Evolutionary conservation across 1,284 basidiomycete species (phyloP), one percentile per base, ranked within the genome.

Genomic region (Tausonia pullulans): DNA sequence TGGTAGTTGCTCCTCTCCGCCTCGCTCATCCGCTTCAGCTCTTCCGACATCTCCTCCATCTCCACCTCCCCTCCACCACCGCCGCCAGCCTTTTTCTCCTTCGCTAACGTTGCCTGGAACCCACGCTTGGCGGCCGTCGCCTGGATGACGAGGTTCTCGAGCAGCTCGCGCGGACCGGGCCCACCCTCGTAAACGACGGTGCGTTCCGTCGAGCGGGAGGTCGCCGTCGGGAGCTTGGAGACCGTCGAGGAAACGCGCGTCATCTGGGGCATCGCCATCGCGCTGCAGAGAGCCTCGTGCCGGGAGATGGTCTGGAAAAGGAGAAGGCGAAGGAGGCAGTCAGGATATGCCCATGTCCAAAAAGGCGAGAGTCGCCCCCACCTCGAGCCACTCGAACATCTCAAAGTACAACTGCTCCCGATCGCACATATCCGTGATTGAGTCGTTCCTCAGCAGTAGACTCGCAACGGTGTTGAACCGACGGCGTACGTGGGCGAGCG

Each of bases 181-280:
- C 87, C 87, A 48, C 90, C 90, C 78, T 94, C 91, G 73, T 95
- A 96, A 44, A 87, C 75, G 67, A 92, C 85, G 1, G 83, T 84
- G 41, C 88, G 84, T 73, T 90, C 88, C 11, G 79, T 52, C 67
- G 64, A 13, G 11, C 84, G 77, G 3, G 81, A 78, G 72, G 86
- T 87, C 4, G 55, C 55, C 27, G 27, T 27, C 27, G 27, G 27
- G 27, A 27, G 27, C 27, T 27, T 27, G 27, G 27, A 27, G 27
- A 27, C 27, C 27, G 27, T 27, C 44, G 84, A 81, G n/a, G 85
- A 85, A 3, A 81, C 77, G 27, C 83, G 81, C 3, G 87, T 84
- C 90, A 94, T 94, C 72, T 90, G 90, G 1, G 91, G 90, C 90
- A 93, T 94, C 0, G 87, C 91, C 83, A 95, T 89, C 87, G 94